Evolutionary conservation across 2,329 filamentous ascomycete species (phyloP), one percentile per base, ranked within the genome.

Genomic region (Aureobasidium sp.): DNA sequence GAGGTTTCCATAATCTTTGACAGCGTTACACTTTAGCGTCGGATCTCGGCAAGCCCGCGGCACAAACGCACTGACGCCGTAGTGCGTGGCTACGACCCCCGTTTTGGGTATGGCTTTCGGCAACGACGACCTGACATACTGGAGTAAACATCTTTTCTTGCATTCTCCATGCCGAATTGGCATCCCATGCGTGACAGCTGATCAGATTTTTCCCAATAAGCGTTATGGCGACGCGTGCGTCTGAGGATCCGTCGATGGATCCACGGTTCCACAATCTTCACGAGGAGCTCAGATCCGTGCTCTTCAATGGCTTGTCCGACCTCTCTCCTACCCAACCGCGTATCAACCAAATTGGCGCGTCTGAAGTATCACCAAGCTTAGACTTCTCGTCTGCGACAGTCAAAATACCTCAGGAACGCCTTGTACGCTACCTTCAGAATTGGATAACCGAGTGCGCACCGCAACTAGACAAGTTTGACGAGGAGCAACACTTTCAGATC

Each of bases 181-280:
- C 20, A 53, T 41, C 20, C 26, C 34, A 29, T 24, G 32, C 50
- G 12, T 26, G 50, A 56, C 52, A 56, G 12, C 52, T 56, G 52
- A 56, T 44, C 37, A 44, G 9, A 26, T 32, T 26, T 17, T 20
- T 56, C 15, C 8, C 52, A 44, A 32, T 34, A 44, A 10, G 26
- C 52, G 52, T 41, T 56, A 56, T 56, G 52, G 52, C 52, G 52
- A 56, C 51, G 32, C 51, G 51, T 55, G 51, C 36, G 20, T 55
- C 52, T 17, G 52, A 56, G 13, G 52, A 56, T 24, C 37, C 52
- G 8, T 56, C 52, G 15, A 32, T 56, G 52, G 52, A 56, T 32
- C 52, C 52, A 34, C 52, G 52, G 9, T 56, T 56, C 15, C 52
- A 56, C 39, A 56, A 56, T 44, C 37, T 56, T 2, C 52, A 56